A percentile compares a stretch with the other conserved stretches of the same genome.
These are phyloP conservation scores for Neotropicomus parvogracilis DNA, from an alignment of 1,284 basidiomycete genomes.

Conservation along the genomic window DNA sequence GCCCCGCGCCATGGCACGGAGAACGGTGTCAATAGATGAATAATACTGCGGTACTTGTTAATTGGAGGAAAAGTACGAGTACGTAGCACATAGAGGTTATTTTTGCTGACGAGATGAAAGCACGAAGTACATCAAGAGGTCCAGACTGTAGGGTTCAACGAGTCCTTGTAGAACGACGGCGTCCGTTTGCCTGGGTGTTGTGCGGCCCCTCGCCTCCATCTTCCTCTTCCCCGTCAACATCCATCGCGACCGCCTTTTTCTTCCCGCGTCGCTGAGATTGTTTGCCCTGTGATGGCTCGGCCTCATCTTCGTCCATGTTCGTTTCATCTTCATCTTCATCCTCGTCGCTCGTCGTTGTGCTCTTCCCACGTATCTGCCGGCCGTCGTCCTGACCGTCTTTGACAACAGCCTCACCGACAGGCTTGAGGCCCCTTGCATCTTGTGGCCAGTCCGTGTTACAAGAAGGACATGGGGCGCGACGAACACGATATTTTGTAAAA, in stretches of 20 bases:
- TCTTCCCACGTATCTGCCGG: constrained; percentile 38
- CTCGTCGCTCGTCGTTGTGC: constrained; percentile 38
- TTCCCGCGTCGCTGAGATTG: constrained; percentile 32
- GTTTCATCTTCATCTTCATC: constrained; percentile 42
- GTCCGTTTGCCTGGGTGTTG: constrained; percentile 23
- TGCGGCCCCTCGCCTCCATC: constrained; percentile 25
- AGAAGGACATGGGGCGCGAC: constrained; percentile 49
- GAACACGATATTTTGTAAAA: constrained; percentile 43
- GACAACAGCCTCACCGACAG: constrained; percentile 63
- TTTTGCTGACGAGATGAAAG: background rate
- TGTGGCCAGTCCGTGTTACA: constrained; percentile 60
- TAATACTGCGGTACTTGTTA: constrained; percentile 22
- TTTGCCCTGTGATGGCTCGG: constrained; percentile 24
- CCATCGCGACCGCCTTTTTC: constrained; percentile 33
- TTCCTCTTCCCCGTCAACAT: constrained; percentile 35
- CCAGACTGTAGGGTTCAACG: background rate
- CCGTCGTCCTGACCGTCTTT: constrained; percentile 56
- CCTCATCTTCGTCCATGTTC: constrained; percentile 35
- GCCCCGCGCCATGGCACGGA: constrained; percentile 19
- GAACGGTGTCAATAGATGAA: constrained; percentile 23
- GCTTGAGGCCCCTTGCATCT: constrained; percentile 42
- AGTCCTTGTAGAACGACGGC: constrained; percentile 28
- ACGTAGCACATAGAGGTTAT: constrained; percentile 7
- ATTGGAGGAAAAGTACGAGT: constrained; percentile 15
- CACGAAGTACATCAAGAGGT: constrained; percentile 4